Evolutionary conservation across 2,329 filamentous ascomycete species (phyloP), one percentile per base, ranked within the genome.

Genomic region (Botrytis medusae): DNA sequence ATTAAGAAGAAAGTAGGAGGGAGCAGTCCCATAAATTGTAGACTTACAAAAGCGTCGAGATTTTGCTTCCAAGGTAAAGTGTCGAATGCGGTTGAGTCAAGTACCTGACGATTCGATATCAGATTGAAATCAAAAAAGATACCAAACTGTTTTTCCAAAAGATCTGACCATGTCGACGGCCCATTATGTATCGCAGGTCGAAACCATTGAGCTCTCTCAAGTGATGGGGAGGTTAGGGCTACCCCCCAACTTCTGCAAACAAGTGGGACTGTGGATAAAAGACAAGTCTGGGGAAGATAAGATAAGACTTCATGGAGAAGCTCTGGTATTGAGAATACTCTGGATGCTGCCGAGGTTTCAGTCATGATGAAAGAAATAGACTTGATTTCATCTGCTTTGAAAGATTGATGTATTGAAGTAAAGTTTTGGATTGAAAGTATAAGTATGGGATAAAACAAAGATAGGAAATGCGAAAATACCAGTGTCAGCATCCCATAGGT

Each of bases 241-340:
- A 48, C n/a, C 5, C 42, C 34, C 71, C 71, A 72, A 57, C 16
- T 60, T 68, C 46, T 72, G 32, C 62, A 72, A 18, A 69, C 63
- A 22, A 46, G 48, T 14, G 51, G 32, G 12, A 72, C 29, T n/a
- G 16, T 48, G 34, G 68, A 2, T 29, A 72, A 57, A 29, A 72
- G 42, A 20, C 62, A 72, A 44, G 71, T 42, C 34, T 69, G 71
- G 22, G 71, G 71, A 46, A 72, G 71, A 42, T 59, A 60, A 29
- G 71, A 72, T 72, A 72, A 48, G 22, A 72, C 16, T 22, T 69
- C 29, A 2, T 61, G 51, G 51, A 72, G 40, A 69, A 72, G 71
- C 61, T 72, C 71, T 16, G 71, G 63, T 25, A 46, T 72, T 46
- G 62, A 37, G 44, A 72, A 67, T 34, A 69, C 71, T 40, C 44